Percentiles rank a stretch among this genome's conserved stretches.
These are phyloP conservation scores for Geranomyces variabilis DNA, from an alignment of 192 early-diverging fungal species.

Conservation along the genomic window DNA sequence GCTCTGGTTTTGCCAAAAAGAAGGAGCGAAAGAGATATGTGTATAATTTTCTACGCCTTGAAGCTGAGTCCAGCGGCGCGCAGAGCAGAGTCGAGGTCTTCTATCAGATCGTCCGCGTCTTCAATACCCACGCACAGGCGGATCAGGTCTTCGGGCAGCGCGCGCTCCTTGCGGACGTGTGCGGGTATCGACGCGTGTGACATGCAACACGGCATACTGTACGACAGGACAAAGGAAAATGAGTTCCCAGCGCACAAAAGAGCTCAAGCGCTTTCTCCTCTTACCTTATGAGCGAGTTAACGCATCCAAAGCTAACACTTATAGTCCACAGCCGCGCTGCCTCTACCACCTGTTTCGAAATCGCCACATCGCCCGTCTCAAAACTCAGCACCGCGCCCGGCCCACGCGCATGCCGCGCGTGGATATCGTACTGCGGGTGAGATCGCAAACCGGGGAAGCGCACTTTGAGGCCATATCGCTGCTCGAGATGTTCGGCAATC, in stretches of 20 bases:
- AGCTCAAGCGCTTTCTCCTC: slow-evolving; percentile 4
- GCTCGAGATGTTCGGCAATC: slow-evolving; percentile 83
- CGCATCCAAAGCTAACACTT: slow-evolving; percentile 96
- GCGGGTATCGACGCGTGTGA: slow-evolving; percentile 96
- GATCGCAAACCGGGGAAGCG: slow-evolving; percentile 83
- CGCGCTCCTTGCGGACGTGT: slow-evolving; percentile 81
- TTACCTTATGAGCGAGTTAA: slow-evolving; percentile 94
- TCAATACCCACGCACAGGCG: slow-evolving; percentile 96
- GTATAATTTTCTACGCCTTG: not conserved
- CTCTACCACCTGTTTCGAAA: slow-evolving; percentile 83
- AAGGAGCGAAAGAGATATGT: too few species aligned
- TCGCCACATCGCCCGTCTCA: slow-evolving; percentile 81
- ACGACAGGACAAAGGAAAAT: not conserved
- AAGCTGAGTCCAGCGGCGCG: slow-evolving; percentile 46
- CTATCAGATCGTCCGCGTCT: slow-evolving; percentile 86
- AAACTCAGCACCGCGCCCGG: slow-evolving; percentile 95
- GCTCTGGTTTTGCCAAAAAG: too few species aligned
- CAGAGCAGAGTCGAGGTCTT: slow-evolving; percentile 82
- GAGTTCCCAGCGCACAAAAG: slow-evolving; percentile 1
- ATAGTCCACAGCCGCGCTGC: slow-evolving; percentile 84
- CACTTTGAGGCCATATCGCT: slow-evolving; percentile 75
- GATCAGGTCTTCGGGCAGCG: slow-evolving; percentile 95
- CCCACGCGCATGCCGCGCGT: slow-evolving; percentile 75
- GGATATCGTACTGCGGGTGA: slow-evolving; percentile 85
- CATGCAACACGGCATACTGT: slow-evolving; percentile 96